Conservation (phyloP, 345 rosid genomes). For the Pugionium dolabratum region DNA sequence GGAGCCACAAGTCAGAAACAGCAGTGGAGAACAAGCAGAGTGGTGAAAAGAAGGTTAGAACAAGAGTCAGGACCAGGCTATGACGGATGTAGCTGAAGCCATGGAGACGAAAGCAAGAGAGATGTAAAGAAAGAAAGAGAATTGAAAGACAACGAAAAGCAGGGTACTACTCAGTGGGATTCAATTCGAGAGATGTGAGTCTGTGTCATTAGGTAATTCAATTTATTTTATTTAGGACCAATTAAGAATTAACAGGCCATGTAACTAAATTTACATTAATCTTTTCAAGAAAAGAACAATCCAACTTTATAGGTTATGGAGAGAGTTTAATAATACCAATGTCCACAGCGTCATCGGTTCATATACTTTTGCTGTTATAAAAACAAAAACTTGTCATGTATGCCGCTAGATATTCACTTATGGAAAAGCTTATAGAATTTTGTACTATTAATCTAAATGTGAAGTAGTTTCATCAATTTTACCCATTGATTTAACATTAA, state of each 20-base stretch:
- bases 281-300: background rate
- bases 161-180: constrained; percentile 18
- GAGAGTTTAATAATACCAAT: background rate
- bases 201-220: constrained; percentile 11
- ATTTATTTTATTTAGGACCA: background rate
- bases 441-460: no score
- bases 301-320: background rate
- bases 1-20: constrained; percentile 20
- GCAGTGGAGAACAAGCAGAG: constrained; percentile 13
- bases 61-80: constrained; percentile 47
- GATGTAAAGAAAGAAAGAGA: constrained; percentile 17
- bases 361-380: no score
- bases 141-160: constrained; percentile 32
- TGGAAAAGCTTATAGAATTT: no score
- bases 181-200: constrained; percentile 22
- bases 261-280: background rate
- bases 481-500: no score
- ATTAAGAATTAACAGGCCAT: background rate
- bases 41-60: background rate
- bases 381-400: no score
- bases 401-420: no score
- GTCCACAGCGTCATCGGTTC: no score
- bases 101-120: constrained; percentile 32
- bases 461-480: no score
- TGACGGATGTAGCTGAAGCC: constrained; percentile 50